Conservation (phyloP, 805 yeast species). For the Danielia oregonensis region DNA sequence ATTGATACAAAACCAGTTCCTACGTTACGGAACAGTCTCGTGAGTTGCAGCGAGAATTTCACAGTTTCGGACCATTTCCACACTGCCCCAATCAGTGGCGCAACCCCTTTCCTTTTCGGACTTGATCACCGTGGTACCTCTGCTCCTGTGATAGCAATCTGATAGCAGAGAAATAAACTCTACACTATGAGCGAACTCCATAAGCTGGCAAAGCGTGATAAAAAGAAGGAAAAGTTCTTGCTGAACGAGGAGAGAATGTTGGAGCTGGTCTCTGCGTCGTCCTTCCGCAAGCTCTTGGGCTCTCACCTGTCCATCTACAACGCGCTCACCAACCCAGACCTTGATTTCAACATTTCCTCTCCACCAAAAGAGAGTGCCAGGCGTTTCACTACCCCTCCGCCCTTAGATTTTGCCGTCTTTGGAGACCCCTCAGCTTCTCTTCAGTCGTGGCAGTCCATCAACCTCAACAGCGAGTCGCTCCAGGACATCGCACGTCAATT, state of each 20-base stretch:
- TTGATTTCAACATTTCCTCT: constrained; percentile 21
- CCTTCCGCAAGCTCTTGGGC: constrained; percentile 24
- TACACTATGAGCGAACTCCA: too few relatives aligned
- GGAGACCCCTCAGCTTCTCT: constrained; percentile 9
- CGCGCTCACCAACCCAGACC: constrained; percentile 38
- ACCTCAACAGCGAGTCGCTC: constrained; percentile 16
- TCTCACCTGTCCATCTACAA: constrained; percentile 38
- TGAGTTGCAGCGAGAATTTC: too few relatives aligned
- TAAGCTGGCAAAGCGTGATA: too few relatives aligned
- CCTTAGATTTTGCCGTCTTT: constrained; percentile 2
- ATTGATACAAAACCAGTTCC: too few relatives aligned
- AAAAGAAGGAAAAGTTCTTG: neutral
- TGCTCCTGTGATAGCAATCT: too few relatives aligned
- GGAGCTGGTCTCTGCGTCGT: constrained; percentile 2
- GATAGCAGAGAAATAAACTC: too few relatives aligned
- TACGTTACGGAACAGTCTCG: too few relatives aligned
- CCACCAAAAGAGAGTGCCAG: constrained; percentile 2
- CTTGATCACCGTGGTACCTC: too few relatives aligned
- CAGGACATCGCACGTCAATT: constrained; percentile 11
- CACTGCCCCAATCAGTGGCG: too few relatives aligned
- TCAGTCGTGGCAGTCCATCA: constrained; percentile 31
- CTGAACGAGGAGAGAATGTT: neutral
- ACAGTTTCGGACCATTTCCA: too few relatives aligned
- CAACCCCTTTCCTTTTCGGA: too few relatives aligned
- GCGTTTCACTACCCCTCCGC: constrained; percentile 3